Evolutionary conservation across 129 eudicot genomes (phyloP).

Genomic region (Scalesia atractyloides): DNA sequence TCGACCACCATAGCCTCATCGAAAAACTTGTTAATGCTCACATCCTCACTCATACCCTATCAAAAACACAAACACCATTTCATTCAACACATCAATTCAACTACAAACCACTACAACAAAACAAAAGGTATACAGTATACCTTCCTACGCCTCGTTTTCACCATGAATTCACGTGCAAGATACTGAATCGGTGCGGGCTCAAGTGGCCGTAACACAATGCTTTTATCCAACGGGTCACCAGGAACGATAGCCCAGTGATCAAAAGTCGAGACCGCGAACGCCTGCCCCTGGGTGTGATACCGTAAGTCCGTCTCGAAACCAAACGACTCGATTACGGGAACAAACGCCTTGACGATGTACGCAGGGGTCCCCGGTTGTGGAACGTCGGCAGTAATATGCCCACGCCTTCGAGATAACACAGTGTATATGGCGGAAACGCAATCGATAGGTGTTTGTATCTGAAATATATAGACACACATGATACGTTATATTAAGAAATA

Average conservation of each 20-base stretch:
- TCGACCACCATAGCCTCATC: slow-evolving; percentile 99
- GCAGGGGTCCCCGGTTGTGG: slow-evolving; percentile 99
- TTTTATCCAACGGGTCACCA: slow-evolving; percentile 94
- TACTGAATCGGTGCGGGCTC: slow-evolving; percentile 98
- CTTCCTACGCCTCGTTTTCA: slow-evolving; percentile 99
- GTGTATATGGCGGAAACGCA: slow-evolving; percentile 97
- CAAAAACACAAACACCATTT: slow-evolving; percentile 4
- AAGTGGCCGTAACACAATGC: slow-evolving; percentile 83
- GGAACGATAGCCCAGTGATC: slow-evolving; percentile 99
- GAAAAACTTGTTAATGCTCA: slow-evolving; percentile 85
- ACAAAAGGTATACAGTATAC: slow-evolving; percentile 47
- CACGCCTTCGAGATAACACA: slow-evolving; percentile 92
- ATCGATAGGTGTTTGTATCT: slow-evolving; percentile 98
- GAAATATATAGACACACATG: slow-evolving; percentile 31
- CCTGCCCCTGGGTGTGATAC: slow-evolving; percentile 99
- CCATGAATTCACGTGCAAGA: slow-evolving; percentile 98
- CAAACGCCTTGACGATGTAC: slow-evolving; percentile 94
- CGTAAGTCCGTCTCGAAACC: no score
- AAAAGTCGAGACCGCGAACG: slow-evolving; percentile 78
- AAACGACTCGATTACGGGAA: slow-evolving; percentile 95
- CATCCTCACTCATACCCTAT: slow-evolving; percentile 99
- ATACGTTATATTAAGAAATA: slow-evolving; percentile 1
- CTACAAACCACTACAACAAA: background rate
- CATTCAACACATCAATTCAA: background rate
- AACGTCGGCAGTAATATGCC: slow-evolving; percentile 96